Evolutionary conservation across 2,329 filamentous ascomycete genomes (phyloP).

Genomic region (Alternaria sp.): DNA sequence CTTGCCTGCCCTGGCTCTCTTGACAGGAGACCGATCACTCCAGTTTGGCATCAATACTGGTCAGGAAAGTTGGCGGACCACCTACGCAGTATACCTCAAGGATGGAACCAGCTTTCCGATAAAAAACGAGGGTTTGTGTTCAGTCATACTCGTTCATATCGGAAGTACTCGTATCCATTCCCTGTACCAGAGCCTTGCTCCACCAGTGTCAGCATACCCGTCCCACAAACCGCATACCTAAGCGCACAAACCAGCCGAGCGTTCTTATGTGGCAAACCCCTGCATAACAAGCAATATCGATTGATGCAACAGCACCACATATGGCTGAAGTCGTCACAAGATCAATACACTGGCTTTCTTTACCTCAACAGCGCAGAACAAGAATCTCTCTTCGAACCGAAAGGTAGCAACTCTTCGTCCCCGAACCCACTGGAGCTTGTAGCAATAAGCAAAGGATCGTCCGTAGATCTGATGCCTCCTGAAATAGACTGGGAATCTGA

Average conservation of each 20-base stretch:
- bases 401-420: accelerated
- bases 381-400: background rate
- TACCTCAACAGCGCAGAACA: background rate
- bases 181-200: background rate
- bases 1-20: background rate
- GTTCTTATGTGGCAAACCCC: background rate
- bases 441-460: background rate
- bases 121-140: accelerated
- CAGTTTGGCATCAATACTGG: background rate
- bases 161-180: background rate
- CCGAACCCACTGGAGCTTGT: background rate
- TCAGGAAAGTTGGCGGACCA: background rate
- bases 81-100: background rate
- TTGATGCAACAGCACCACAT: background rate
- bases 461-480: no score
- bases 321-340: background rate
- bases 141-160: background rate
- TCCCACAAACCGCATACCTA: background rate
- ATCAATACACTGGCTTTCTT: background rate
- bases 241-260: background rate
- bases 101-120: background rate
- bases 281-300: background rate
- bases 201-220: background rate
- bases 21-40: background rate
- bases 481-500: background rate